Evolutionary conservation across 2,329 filamentous ascomycete genomes (phyloP), one percentile per base, ranked within the genome.

Genomic region (Didymosphaeria variabile): DNA sequence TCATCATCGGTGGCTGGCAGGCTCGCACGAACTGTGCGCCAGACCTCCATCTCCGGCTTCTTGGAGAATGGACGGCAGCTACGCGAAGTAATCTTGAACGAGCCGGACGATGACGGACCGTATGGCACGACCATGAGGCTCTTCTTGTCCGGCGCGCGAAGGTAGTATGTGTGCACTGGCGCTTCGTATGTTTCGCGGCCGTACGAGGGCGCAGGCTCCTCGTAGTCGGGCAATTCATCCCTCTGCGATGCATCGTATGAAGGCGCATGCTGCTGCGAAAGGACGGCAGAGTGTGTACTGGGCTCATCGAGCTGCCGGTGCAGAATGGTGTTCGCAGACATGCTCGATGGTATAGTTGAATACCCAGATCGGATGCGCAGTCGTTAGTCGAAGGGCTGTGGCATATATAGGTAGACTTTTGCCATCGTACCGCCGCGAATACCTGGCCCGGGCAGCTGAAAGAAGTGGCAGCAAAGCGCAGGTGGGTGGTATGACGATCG

Each of bases 1-100:
- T 70, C 64, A 60, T 72, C 67, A 6, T 55, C 57, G 31, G 58
- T 57, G n/a, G 26, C 6, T 29, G 64, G 29, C 9, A 19, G 67
- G 40, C 50, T 53, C 15, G 50, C 50, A 34, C 54, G 60, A 4
- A 53, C 51, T 5, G 67, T 68, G 32, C 72, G 68, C 10, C 71
- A 58, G 32, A 77, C 57, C 44, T 76, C 68, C 62, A 75, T 70
- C 46, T 76, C 72, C 2, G 74, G 66, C 57, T 71, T 77, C 66
- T 76, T 76, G 1, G 72, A 75, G 58, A 77, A 74, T 40, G 73
- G 45, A 9, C 70, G 69, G 40, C 69, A 66, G 36, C 62, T 61
- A 36, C 72, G 67, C 23, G 66, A 67, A 15, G 66, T 65, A 19
- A 75, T 63, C n/a, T 72, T 68, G 62, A 74, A 76, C 13, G 70